Evolutionary conservation across 2,329 filamentous ascomycete species (phyloP), one percentile per base, ranked within the genome.

Genomic region (Myotisia sp.): DNA sequence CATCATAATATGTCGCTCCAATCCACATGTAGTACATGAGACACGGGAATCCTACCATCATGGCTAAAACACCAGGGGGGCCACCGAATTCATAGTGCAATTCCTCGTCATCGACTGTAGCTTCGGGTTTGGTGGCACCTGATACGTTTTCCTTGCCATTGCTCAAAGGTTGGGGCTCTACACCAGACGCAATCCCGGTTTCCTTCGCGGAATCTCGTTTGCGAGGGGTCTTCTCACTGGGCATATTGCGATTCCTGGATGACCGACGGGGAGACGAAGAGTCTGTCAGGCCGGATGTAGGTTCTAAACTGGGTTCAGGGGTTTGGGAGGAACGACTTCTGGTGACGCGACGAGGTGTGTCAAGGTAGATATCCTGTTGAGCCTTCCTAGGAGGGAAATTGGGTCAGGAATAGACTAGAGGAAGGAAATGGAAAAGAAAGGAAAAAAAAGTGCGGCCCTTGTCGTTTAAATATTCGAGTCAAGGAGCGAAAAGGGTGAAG

Each of bases 1-100:
- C 87, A 53, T 84, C 66, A 62, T 94, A 98, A 63, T 87, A 93
- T 32, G 78, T 86, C 21, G 87, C 81, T 33, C 90, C 90, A 57
- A 92, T 77, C 86, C 86, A 95, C 86, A 98, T 93, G 64, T 94
- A 95, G 71, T 83, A 94, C 87, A 95, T 95, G 48, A 98, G 70
- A 23, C 77, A 42, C n/a, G 90, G 90, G 60, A 95, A 98, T 29
- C 79, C 74, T 42, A 85, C 69, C 84, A 95, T 95, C 73, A 94
- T 85, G 45, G 71, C 65, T 10, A 71, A 60, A 26, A 86, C 79
- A 36, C 90, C 87, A n/a, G 70, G 54, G 3, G 82, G 76, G 38
- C 90, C 90, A 43, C 87, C 87, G 53, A 95, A 98, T 54, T 98
- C 92, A 44, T 68, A 68, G 42, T 71, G 58, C n/a, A n/a, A n/a